phyloP scores from a whole-genome alignment of 106 monocot genomes.

The Amphibolis antarctica region DNA sequence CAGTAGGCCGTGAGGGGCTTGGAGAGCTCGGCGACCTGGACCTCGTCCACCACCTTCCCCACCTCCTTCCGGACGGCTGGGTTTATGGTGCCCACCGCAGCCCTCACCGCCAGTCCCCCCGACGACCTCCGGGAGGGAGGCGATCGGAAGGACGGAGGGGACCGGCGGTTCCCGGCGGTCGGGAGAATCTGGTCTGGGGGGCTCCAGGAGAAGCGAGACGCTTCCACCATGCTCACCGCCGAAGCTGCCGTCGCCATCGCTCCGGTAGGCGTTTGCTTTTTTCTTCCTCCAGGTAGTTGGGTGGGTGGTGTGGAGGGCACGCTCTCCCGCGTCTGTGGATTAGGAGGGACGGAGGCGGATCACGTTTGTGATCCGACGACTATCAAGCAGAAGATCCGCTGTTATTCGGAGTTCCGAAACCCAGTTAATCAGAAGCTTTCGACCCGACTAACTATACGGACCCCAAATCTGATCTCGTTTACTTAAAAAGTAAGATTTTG shows the following conservation, averaged over 20 bases:
- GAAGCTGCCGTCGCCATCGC: conserved; percentile 3
- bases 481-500: too few relatives aligned
- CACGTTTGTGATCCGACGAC: too few relatives aligned
- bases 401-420: too few relatives aligned
- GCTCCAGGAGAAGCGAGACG: conserved; percentile 8
- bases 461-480: too few relatives aligned
- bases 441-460: too few relatives aligned
- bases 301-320: conserved; percentile 3
- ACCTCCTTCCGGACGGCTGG: conserved; percentile 70
- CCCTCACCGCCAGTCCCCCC: conserved; percentile 15
- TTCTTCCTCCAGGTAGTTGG: too few relatives aligned
- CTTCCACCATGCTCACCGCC: conserved; percentile 2
- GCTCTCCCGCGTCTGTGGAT: not conserved
- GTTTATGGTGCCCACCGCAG: conserved; percentile 65
- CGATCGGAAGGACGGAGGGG: not conserved
- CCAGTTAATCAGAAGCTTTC: too few relatives aligned
- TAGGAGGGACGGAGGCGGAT: too few relatives aligned
- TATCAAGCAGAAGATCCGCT: too few relatives aligned
- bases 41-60: conserved; percentile 79
- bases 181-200: not conserved
- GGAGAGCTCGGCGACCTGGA: conserved; percentile 50
- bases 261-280: not conserved
- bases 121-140: not conserved
- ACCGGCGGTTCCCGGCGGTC: not conserved
- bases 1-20: conserved; percentile 89